Base-by-base conservation (phyloP, 495 filamentous ascomycete genomes). In the Aspergillus biplanus region DNA sequence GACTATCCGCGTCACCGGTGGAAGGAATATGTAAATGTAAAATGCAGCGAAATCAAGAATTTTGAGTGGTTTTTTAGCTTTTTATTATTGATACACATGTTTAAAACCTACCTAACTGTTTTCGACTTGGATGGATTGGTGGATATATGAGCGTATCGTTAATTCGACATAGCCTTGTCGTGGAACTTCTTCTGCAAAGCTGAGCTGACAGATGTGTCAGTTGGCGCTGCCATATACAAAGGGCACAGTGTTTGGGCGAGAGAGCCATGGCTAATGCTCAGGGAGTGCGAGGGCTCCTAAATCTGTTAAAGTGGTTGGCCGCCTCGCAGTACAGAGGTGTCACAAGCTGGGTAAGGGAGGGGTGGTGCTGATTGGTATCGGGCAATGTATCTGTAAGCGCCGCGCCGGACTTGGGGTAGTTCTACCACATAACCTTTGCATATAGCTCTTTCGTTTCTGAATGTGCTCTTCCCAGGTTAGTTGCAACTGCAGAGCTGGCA, bases 1-100 rank as follows among this genome's bases (percentile, higher is more conserved):
- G 82, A 92, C 90, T 3, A 89, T 96, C 61, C 85, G 85, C 69
- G 92, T 94, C 50, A 95, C 91, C 13, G 92, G 92, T 6, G 92
- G 91, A 5, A 80, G 89, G 73, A 92, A 92, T 73, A 93, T 92
- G 82, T 94, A 85, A 33, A 46, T 21, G 37, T 39, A 39, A 39
- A 39, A 13, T 8, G 37, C 4, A 39, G 8, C 18, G 18, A 2
- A n/a, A 35, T 35, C 21, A 7, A 6, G 13, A 13, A 35, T 32
- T 33, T 46, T 27, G 9, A 31, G 31, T 5, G 35, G 11, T 47
- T 6, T 42, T 42, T 18, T 46, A 35, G n/a, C 7, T 6, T 18
- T 6, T 35, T 35, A 33, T 13, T 50, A 27, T 50, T 50, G 5
- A 8, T 44, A 44, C 8, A 44, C 8, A 44, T 44, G 39, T 27